These are phyloP conservation scores for Haematococcus sp. DNA, from an alignment of 139 green algal genomes.

Conservation along the genomic window DNA sequence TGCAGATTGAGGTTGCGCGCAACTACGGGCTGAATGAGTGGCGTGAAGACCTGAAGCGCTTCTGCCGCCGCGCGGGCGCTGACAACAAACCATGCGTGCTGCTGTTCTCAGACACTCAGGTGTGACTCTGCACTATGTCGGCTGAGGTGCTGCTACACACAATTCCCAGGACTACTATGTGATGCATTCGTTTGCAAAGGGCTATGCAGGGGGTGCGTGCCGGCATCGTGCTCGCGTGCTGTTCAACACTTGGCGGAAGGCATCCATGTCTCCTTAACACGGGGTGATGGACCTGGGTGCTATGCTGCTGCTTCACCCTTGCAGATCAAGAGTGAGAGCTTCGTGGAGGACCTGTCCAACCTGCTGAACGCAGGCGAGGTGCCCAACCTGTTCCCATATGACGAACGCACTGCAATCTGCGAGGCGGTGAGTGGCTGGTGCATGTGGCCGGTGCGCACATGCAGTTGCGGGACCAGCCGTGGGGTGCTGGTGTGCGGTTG, in stretches of 20 bases:
- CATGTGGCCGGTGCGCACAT: too few relatives aligned
- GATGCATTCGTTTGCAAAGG: too few relatives aligned
- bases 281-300: too few relatives aligned
- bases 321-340: constrained; percentile 53
- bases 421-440: constrained; percentile 33
- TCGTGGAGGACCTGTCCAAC: constrained; percentile 86
- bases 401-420: constrained; percentile 61
- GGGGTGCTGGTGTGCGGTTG: too few relatives aligned
- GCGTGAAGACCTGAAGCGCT: constrained; percentile 68
- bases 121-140: too few relatives aligned
- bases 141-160: too few relatives aligned
- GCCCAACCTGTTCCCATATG: constrained; percentile 72
- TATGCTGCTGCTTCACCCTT: background rate
- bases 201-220: too few relatives aligned
- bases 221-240: too few relatives aligned
- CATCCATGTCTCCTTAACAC: too few relatives aligned
- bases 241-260: too few relatives aligned
- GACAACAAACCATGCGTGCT: constrained; percentile 67
- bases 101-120: constrained; percentile 80
- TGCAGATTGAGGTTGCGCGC: constrained; percentile 70
- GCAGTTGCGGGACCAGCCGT: too few relatives aligned
- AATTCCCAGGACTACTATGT: too few relatives aligned
- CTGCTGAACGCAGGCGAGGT: constrained; percentile 79
- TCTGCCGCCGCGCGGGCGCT: constrained; percentile 63
- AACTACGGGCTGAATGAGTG: constrained; percentile 60